Evolutionary conservation across 1,284 basidiomycete species (phyloP), one percentile per base, ranked within the genome.

Genomic region (Ceratobasidium sp.): DNA sequence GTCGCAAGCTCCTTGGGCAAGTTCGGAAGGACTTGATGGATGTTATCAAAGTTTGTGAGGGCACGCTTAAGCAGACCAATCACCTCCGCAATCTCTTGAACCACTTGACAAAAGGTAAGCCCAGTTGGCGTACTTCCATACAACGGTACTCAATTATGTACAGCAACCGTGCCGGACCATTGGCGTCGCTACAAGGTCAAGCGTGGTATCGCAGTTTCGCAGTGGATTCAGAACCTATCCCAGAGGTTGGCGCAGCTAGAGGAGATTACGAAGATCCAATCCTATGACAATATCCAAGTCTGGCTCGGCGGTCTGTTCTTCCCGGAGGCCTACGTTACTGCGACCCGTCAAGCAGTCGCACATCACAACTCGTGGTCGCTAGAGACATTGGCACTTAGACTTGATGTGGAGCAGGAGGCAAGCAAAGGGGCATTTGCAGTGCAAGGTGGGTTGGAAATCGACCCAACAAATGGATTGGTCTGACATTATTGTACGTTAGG

Each of bases 291-390:
- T 76, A 86, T 96, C 45, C 91, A 93, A 81, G 92, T 95, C 48
- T 95, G 94, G 93, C 87, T 98, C 15, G 96, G 96, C 44, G 94
- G 94, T 0, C 82, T 98, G 67, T 98, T 98, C 88, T 96, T 95
- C 87, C 97, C 97, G 0, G 95, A 97, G 80, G 96, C 95, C 1
- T 98, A 96, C 82, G 89, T 98, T 79, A 98, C 96, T 0, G 96
- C 96, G 0, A 97, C 95, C 1, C 88, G 96, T 69, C 97, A 98
- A 83, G 91, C 93, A 19, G 92, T 96, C 8, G 96, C 96, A 1
- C 96, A 98, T 81, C 88, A 91, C 73, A 95, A 93, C 84, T 90
- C 90, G 77, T 94, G 93, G 91, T 96, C 94, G 82, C 85, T 98
- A 77, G 96, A 98, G 83, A 95, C 94, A n/a, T 82, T 98, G 78